Base-by-base conservation (phyloP, 1,139 yeast species). In the Debaryomyces coudertii region DNA sequence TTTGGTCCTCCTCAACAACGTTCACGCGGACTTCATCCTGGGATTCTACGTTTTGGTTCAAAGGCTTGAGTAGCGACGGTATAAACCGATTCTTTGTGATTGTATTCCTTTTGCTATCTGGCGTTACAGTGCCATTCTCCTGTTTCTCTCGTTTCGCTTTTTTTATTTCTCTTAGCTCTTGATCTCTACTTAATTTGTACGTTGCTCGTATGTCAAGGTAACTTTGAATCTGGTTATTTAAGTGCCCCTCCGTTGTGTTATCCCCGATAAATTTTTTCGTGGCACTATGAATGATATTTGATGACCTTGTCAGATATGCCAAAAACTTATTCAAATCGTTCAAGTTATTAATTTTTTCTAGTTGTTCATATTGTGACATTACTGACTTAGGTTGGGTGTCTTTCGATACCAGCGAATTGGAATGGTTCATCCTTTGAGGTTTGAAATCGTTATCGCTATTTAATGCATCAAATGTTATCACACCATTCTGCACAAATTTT, bases 401-500 rank as follows among this genome's bases (percentile, higher is more conserved):
- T 18, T 15, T 28, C 12, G 33, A n/a, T 8, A 5, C 12, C 25
- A 25, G 27, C 4, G 16, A 16, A 20, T 31, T 44, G 40, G 52
- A 48, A 25, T 47, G 36, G 14, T 24, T 30, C 15, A 12, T 36
- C 34, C 8, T 16, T 7, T 14, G 40, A 4, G 34, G 28, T 27
- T 29, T 20, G n/a, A 12, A 11, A 14, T 20, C 41, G n/a, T 38
- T 28, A 9, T 53, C 47, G n/a, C 51, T 58, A 47, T 63, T 68
- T 41, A 75, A 61, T 1, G 79, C 77, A 56, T 74, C 79, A 47
- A 71, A 65, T 1, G 79, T 70, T 44, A 75, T 73, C 34, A 73
- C 77, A 5, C 80, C 80, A 53, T 69, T 74, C 52, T 73, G 77
- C 4, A 74, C 77, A 55, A 75, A 74, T 38, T 65, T 66, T 30